Evolutionary conservation across 768 basidiomycete genomes (phyloP).

Genomic region (Rhizopogon roseolus): DNA sequence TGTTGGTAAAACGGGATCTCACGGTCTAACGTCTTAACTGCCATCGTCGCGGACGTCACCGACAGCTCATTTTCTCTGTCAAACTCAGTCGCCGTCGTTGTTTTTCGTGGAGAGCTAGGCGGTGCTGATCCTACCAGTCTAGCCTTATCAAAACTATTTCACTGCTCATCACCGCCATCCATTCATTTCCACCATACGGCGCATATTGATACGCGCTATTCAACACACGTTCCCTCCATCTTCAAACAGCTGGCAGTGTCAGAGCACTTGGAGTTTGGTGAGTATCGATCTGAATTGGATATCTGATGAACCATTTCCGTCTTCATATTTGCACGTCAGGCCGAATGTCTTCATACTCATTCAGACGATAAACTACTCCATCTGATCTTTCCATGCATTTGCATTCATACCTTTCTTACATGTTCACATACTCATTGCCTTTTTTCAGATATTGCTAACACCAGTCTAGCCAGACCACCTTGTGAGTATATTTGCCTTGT

Average conservation of each 20-base stretch:
- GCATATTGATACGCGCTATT: not conserved
- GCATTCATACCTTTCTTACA: not conserved
- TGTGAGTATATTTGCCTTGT: not conserved
- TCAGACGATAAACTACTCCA: slow-evolving; percentile 4
- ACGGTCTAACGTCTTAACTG: not conserved
- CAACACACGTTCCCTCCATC: not conserved
- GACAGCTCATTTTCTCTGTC: not conserved
- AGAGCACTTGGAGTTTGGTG: not conserved
- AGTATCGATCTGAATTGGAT: not conserved
- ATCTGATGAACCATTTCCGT: slow-evolving; percentile 1
- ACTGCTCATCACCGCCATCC: not conserved
- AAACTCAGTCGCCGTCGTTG: not conserved
- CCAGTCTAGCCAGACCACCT: too few relatives aligned
- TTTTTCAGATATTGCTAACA: not conserved
- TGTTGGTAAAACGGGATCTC: not conserved
- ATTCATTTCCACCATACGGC: not conserved
- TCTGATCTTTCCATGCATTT: not conserved
- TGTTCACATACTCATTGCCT: not conserved
- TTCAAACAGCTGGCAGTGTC: not conserved
- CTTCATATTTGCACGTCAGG: slow-evolving; percentile 42
- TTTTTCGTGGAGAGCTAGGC: too few relatives aligned
- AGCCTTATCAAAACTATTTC: not conserved
- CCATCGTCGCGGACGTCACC: not conserved
- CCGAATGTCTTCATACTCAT: slow-evolving; percentile 24
- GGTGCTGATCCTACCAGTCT: not conserved